phyloP scores from a whole-genome alignment of 371 early-diverging fungal species.

The Circinella minor region DNA sequence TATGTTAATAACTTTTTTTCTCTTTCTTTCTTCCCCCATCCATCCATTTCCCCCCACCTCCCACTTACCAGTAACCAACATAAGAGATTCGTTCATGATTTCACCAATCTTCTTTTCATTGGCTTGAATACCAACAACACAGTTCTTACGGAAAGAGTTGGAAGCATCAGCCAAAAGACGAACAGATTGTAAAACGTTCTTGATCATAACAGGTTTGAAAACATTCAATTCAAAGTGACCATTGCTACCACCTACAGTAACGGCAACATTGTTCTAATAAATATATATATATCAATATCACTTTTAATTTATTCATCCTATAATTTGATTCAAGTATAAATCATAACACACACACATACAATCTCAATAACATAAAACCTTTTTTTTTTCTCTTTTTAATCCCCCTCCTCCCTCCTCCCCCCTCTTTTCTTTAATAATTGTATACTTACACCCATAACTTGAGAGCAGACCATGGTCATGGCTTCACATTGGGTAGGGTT shows the following conservation, averaged over 20 bases:
- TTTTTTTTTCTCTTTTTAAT: no score
- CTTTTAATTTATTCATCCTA: no score
- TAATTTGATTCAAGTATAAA: no score
- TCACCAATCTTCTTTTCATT: constrained; percentile 85
- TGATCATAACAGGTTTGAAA: constrained; percentile 97
- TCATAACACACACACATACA: no score
- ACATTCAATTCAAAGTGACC: constrained; percentile 99
- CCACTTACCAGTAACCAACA: constrained; percentile 33
- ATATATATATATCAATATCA: neutral
- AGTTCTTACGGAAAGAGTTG: constrained; percentile 88
- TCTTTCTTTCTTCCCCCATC: no score
- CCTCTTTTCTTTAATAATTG: no score
- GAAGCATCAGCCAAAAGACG: constrained; percentile 86
- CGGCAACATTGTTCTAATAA: constrained; percentile 79
- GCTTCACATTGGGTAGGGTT: constrained; percentile 99
- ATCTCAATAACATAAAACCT: neutral
- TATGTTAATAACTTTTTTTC: no score
- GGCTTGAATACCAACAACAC: constrained; percentile 90
- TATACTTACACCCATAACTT: constrained; percentile 80
- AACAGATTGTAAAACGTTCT: constrained; percentile 90
- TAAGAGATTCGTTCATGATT: constrained; percentile 62
- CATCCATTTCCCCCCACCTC: no score
- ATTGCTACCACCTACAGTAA: constrained; percentile 88
- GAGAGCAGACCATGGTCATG: constrained; percentile 97
- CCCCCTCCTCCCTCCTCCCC: no score